Base-by-base conservation (phyloP, 1,284 basidiomycete genomes). In the Spongiforma sp. region DNA sequence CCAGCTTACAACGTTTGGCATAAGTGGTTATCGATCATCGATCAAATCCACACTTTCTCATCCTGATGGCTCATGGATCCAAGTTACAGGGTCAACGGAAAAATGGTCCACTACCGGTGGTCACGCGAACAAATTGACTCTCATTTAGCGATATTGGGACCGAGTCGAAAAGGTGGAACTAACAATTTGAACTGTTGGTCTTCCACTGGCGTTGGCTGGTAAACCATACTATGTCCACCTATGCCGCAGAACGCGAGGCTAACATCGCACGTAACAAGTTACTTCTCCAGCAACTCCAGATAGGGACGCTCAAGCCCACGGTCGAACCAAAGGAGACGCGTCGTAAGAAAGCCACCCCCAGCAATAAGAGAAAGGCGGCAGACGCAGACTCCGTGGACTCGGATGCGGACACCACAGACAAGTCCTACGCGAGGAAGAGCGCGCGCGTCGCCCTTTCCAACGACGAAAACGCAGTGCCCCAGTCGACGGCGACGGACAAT, bases 241-340 rank as follows among this genome's bases (percentile, higher is more conserved):
- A 88, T 60, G 84, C 86, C 68, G 75, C 76, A 61, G 74, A 81
- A 63, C 85, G 86, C 12, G 68, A 74, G 0, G 73, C 68, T 33
- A 89, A 86, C 67, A 87, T 89, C 15, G 77, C 64, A 48, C 83
- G 80, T 26, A 90, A 89, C 67, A 79, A 67, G 62, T 77, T 66
- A 24, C 34, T 87, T 1, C 78, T 92, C 33, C 69, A 69, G 11
- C 46, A 59, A 0, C 71, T 90, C 4, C 83, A 78, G 1, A 71
- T 89, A 1, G 79, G 83, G 17, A 65, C 59, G 43, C 65, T 78
- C 57, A 82, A 80, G 63, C 81, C 82, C 15, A 60, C 75, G 3
- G 76, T 80, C 52, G 86, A 87, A 65, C 84, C 83, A 0, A 83
- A 80, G 65, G 82, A 83, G 66, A 80, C 78, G 46, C 74, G 71